A percentile compares a stretch with the other conserved stretches of the same genome.
Evolutionary conservation across 1,284 basidiomycete species (phyloP).

Genomic region (Chalciporus piperatoides): DNA sequence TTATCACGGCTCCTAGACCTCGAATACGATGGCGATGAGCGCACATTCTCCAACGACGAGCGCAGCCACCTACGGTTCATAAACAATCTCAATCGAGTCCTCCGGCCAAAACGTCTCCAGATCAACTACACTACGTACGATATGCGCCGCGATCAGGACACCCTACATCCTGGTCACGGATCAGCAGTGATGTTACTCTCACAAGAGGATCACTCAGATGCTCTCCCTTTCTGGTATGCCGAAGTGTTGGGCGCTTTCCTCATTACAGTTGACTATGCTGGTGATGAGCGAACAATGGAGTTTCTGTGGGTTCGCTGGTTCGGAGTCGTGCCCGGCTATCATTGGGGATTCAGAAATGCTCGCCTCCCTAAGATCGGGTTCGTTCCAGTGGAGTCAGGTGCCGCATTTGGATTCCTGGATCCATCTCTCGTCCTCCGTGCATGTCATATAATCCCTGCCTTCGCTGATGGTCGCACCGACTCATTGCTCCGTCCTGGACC

Average conservation of each 20-base stretch:
- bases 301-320: conserved; percentile 27
- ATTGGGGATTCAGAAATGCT: conserved; percentile 5
- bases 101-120: background rate
- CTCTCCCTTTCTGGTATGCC: conserved; percentile 22
- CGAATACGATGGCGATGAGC: conserved; percentile 15
- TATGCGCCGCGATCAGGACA: conserved; percentile 17
- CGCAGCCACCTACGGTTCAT: background rate
- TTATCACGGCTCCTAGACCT: conserved; percentile 1
- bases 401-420: conserved; percentile 13
- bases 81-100: conserved; percentile 2
- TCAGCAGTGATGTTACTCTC: conserved; percentile 12
- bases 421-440: conserved; percentile 9
- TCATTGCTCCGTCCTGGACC: background rate
- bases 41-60: background rate
- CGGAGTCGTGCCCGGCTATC: conserved; percentile 1
- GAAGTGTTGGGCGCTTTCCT: conserved; percentile 7
- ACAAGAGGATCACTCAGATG: background rate
- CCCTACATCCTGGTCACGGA: conserved; percentile 7
- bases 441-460: conserved; percentile 12
- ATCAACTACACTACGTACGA: conserved; percentile 18
- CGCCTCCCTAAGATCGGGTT: conserved; percentile 13
- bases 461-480: conserved; percentile 5
- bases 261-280: background rate
- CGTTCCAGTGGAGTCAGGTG: background rate
- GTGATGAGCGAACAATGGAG: conserved; percentile 10